phyloP scores from a whole-genome alignment of 306 rosid genomes.

The Pyrus pyrifolia region DNA sequence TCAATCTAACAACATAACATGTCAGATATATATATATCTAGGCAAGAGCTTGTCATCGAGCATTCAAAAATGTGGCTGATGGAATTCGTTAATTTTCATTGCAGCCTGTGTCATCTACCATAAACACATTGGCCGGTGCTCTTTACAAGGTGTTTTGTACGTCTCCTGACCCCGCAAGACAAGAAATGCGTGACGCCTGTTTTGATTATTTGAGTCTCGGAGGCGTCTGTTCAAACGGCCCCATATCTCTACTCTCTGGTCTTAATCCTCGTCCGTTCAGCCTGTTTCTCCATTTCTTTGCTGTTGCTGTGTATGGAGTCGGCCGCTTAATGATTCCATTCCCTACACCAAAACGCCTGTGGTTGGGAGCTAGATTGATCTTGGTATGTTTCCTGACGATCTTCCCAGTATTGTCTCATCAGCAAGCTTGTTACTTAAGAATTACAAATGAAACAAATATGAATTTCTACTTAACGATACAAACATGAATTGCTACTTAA shows the following conservation, averaged over 20 bases:
- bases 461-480: neutral
- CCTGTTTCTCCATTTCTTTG: conserved; percentile 70
- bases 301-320: conserved; percentile 68
- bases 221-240: conserved; percentile 70
- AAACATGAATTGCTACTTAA: neutral
- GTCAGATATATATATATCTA: neutral
- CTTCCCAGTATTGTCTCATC: neutral
- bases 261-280: conserved; percentile 59
- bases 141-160: conserved; percentile 78
- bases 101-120: conserved; percentile 83
- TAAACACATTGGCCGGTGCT: conserved; percentile 85
- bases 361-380: conserved; percentile 64
- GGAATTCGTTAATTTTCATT: neutral
- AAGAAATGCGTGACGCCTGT: conserved; percentile 69
- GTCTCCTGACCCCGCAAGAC: conserved; percentile 63
- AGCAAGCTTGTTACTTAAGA: neutral
- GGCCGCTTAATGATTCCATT: conserved; percentile 65
- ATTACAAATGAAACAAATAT: neutral
- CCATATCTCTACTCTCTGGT: conserved; percentile 67
- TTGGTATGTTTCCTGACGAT: conserved; percentile 14
- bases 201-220: conserved; percentile 78
- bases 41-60: neutral
- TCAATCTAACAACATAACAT: neutral
- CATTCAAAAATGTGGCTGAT: neutral
- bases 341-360: conserved; percentile 53